These are phyloP conservation scores for Trichoderma gracile DNA, from an alignment of 2,329 filamentous ascomycete species.

Conservation along the genomic window DNA sequence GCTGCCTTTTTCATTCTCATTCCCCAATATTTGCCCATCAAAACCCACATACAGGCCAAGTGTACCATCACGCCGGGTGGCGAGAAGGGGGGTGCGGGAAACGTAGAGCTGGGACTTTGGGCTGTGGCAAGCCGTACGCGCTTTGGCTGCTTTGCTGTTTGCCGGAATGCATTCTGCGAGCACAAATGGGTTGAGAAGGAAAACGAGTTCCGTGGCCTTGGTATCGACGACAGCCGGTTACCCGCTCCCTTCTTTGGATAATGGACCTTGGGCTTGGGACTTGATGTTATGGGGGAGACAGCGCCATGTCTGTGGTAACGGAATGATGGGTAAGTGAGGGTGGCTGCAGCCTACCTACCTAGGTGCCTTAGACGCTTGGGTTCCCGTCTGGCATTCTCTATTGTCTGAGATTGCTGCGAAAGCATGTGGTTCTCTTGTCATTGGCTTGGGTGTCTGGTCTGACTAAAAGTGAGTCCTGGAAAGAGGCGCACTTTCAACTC, in stretches of 20 bases:
- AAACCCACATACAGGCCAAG: no score
- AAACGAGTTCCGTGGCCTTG: conserved; percentile 19
- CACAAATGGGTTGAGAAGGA: neutral
- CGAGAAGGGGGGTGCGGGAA: neutral
- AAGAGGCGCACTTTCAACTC: no score
- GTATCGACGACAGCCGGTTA: conserved; percentile 14
- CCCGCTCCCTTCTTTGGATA: no score
- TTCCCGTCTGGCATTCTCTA: no score
- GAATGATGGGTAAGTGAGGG: no score
- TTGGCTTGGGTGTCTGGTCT: no score
- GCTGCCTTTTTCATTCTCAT: neutral
- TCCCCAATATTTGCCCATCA: neutral
- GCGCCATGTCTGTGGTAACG: no score
- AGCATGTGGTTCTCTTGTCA: no score
- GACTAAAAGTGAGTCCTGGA: no score
- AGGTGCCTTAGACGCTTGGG: no score
- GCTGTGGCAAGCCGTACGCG: neutral
- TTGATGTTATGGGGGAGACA: neutral
- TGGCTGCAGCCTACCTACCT: no score
- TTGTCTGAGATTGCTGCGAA: no score
- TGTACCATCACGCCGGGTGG: neutral
- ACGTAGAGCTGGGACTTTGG: neutral
- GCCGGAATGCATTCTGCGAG: conserved; percentile 2
- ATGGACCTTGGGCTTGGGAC: conserved; percentile 9
- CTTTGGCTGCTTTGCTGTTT: neutral